These are phyloP conservation scores for Sphaerostilbella broomeana DNA, from an alignment of 2,329 filamentous ascomycete genomes.

Conservation along the genomic window DNA sequence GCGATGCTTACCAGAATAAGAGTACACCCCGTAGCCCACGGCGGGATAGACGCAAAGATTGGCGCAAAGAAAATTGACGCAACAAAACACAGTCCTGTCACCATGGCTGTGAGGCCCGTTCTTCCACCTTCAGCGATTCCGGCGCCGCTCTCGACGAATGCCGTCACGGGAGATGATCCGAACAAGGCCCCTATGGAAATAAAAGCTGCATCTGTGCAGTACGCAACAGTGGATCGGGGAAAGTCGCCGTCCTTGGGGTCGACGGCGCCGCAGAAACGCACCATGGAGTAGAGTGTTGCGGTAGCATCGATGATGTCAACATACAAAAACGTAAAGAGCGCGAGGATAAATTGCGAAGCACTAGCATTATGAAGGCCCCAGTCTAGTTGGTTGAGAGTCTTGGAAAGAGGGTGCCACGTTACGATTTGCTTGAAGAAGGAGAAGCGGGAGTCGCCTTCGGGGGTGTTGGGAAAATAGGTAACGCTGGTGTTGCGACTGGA, in stretches of 20 bases:
- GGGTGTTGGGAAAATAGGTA: slow-evolving; percentile 65
- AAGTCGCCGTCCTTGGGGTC: slow-evolving; percentile 69
- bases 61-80: slow-evolving; percentile 69
- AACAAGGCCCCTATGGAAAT: slow-evolving; percentile 66
- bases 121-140: slow-evolving; percentile 70
- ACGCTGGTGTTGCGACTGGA: slow-evolving; percentile 56
- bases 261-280: slow-evolving; percentile 62
- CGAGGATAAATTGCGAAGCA: slow-evolving; percentile 58
- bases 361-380: slow-evolving; percentile 53
- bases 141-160: slow-evolving; percentile 69
- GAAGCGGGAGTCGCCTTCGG: slow-evolving; percentile 57
- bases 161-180: slow-evolving; percentile 64
- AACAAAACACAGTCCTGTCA: slow-evolving; percentile 63
- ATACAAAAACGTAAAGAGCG: slow-evolving; percentile 71
- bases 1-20: slow-evolving; percentile 53
- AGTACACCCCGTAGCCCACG: slow-evolving; percentile 71
- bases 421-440: slow-evolving; percentile 69
- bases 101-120: slow-evolving; percentile 65
- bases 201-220: slow-evolving; percentile 63
- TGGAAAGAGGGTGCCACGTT: slow-evolving; percentile 62
- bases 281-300: slow-evolving; percentile 76
- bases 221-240: slow-evolving; percentile 74
- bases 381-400: slow-evolving; percentile 56
- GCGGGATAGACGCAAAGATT: slow-evolving; percentile 69
- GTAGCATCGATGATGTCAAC: slow-evolving; percentile 76